Conservation (phyloP, 2,329 filamentous ascomycete species). For the Trichoderma sp. region DNA sequence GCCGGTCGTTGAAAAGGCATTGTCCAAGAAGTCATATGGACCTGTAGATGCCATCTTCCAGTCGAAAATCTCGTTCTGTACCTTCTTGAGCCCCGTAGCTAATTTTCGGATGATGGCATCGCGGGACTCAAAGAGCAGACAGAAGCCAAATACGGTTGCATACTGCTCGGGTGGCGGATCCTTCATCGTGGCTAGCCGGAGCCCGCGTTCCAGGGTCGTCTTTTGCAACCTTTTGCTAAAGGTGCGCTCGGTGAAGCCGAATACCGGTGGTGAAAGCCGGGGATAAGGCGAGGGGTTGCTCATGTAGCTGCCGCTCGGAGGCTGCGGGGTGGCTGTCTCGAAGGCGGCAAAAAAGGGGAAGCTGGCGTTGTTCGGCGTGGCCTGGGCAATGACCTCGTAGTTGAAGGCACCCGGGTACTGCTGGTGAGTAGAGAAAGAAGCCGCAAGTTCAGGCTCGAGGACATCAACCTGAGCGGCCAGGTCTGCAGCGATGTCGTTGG, state of each 20-base stretch:
- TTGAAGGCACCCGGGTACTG: conserved; percentile 29
- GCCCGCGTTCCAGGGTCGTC: conserved; percentile 63
- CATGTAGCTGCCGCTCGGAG: conserved; percentile 16
- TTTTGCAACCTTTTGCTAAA: conserved; percentile 74
- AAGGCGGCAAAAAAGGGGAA: conserved; percentile 49
- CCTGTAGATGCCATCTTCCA: conserved; percentile 65
- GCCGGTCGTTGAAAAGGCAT: conserved; percentile 15
- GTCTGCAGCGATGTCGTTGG: conserved; percentile 19
- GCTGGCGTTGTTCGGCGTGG: conserved; percentile 56
- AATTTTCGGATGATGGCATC: conserved; percentile 52
- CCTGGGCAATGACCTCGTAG: conserved; percentile 55
- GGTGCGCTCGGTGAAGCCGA: conserved; percentile 63
- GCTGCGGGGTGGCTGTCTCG: conserved; percentile 31
- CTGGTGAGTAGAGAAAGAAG: conserved; percentile 18
- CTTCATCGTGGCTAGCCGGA: conserved; percentile 56
- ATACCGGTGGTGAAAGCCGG: conserved; percentile 53
- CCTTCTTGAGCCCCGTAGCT: conserved; percentile 39
- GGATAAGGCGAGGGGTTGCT: conserved; percentile 38
- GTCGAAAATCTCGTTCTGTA: conserved; percentile 52
- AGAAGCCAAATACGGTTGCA: conserved; percentile 68
- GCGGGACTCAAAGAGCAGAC: conserved; percentile 60
- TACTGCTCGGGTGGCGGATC: conserved; percentile 53
- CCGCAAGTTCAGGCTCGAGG: conserved; percentile 8
- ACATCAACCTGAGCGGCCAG: conserved; percentile 4
- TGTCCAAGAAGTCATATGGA: conserved; percentile 62